Evolutionary conservation across 1,284 basidiomycete genomes (phyloP).

Genomic region (Cryptococcus maquisensis): DNA sequence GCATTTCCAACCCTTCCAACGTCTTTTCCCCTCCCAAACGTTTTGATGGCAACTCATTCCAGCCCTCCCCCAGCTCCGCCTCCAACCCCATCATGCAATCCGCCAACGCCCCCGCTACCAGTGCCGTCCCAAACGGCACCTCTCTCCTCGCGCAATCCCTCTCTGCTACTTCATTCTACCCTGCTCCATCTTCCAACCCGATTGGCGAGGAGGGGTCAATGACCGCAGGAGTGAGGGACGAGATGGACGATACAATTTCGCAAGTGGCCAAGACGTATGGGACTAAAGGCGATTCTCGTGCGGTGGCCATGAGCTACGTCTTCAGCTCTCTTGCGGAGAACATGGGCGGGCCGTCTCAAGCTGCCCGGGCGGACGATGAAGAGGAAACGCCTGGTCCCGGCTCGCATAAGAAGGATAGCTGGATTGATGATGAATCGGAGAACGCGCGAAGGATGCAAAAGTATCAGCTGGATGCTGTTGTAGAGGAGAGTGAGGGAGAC

Average conservation of each 20-base stretch:
- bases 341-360: constrained; percentile 9
- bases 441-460: background rate
- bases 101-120: constrained; percentile 4
- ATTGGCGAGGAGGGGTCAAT: background rate
- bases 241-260: constrained; percentile 21
- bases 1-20: background rate
- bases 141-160: constrained; percentile 38
- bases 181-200: constrained; percentile 14
- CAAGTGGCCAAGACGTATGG: constrained; percentile 22
- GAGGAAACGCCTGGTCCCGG: background rate
- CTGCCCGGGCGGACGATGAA: background rate
- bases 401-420: constrained; percentile 34
- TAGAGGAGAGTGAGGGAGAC: constrained; percentile 17
- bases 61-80: background rate
- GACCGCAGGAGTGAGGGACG: constrained; percentile 8
- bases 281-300: constrained; percentile 26
- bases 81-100: constrained; percentile 11
- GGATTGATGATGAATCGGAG: constrained; percentile 32
- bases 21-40: background rate
- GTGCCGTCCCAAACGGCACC: constrained; percentile 6
- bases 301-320: constrained; percentile 41
- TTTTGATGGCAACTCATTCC: background rate
- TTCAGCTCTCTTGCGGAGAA: constrained; percentile 32
- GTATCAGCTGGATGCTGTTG: constrained; percentile 6
- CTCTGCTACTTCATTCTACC: constrained; percentile 33